These are phyloP conservation scores for Monocercomonoides exilis DNA, from an alignment of 78 protist genomes.

Conservation along the genomic window DNA sequence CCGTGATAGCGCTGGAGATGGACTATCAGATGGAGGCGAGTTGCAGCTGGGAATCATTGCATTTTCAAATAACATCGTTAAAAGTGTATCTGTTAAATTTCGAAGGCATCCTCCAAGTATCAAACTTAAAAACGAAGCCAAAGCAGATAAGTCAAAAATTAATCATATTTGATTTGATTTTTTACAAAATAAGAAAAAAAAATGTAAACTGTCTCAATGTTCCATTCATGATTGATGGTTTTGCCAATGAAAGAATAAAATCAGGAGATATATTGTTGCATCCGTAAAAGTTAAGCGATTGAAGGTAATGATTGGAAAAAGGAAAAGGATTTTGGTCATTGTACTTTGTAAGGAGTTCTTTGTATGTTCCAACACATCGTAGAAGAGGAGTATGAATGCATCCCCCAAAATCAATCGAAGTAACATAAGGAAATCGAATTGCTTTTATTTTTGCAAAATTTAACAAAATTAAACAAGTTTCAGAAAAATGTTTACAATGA, in stretches of 20 bases:
- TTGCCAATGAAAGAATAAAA: neutral
- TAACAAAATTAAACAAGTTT: too few species aligned
- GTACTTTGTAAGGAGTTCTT: neutral
- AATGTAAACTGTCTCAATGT: neutral
- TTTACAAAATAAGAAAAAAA: neutral
- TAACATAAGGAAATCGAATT: neutral
- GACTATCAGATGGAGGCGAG: too few species aligned
- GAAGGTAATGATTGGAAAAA: neutral
- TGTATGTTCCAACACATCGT: neutral
- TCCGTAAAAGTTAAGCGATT: neutral
- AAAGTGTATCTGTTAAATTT: neutral
- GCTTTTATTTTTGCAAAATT: neutral
- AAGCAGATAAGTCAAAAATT: too few species aligned
- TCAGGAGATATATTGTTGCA: neutral
- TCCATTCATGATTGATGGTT: neutral
- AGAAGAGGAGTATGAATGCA: neutral
- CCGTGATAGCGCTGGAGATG: too few species aligned
- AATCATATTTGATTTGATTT: too few species aligned
- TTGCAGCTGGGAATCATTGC: too few species aligned
- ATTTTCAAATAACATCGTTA: neutral
- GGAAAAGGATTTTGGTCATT: neutral
- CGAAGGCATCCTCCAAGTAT: neutral
- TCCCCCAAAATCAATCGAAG: neutral
- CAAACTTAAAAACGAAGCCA: neutral
- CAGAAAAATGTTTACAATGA: too few species aligned